Base-by-base conservation (phyloP, 192 early-diverging fungal species). In the Linnemannia elongata region DNA sequence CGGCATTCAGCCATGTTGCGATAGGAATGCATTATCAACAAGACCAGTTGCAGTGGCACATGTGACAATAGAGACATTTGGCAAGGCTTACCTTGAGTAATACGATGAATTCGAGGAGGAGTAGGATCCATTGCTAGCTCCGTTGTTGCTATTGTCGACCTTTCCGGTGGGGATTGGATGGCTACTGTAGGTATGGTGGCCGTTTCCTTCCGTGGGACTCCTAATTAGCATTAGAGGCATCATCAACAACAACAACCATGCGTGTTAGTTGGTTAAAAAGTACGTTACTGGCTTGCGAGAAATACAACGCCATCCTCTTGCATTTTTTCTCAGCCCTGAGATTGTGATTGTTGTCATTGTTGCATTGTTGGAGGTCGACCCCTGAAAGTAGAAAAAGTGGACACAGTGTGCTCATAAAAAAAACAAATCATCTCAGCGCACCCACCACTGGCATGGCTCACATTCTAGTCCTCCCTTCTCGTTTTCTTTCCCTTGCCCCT, bases 21-120 rank as follows among this genome's bases (percentile, higher is more conserved):
- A 63, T 63, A 63, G 30, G 30, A 63, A 63, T 33, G 60, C 60
- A 66, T 66, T 66, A 66, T 33, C 30, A 66, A 66, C 60, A 33
- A 30, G 60, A 8, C n/a, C 30, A 66, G 35, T 13, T 35, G 10
- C 60, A 12, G 30, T 66, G 30, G 30, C 3, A 35, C 60, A 66
- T 66, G 60, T 33, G 60, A 66, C 49, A 66, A 66, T 13, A 27
- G 7, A 9, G 55, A 27, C 8, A 27, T 27, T 66, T 12, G 27
- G 8, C 17, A 66, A 30, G 30, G n/a, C 22, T 72, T 85, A 79
- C 82, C 82, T 83, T 42, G 79, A 79, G 36, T 86, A 80, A 38
- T 81, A 70, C 1, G 83, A 52, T 0, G 83, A 85, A 17, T 76
- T 71, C 6, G 83, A 79, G 15, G 83, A 85, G 1, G 83, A 86